A percentile compares a stretch with the other conserved stretches of the same genome.
phyloP scores from a whole-genome alignment of 1,284 basidiomycete species.

The Porogramme epimiltina region DNA sequence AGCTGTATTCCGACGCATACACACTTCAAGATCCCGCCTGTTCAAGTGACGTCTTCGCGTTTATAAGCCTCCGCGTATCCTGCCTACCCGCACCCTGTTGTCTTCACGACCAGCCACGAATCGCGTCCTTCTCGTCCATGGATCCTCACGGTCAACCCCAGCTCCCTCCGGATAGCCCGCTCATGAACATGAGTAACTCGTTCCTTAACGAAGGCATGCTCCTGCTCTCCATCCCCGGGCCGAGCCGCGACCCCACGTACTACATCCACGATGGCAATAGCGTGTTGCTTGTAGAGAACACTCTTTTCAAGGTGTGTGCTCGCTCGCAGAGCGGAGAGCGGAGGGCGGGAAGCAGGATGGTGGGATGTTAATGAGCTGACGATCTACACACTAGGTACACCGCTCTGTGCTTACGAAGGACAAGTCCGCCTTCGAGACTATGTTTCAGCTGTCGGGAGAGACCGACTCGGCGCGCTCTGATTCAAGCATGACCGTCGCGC shows the following conservation, averaged over 20 bases:
- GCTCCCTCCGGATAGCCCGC: slow-evolving; percentile 33
- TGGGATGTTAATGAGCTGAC: too few relatives aligned
- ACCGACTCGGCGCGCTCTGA: slow-evolving; percentile 34
- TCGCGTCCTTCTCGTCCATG: slow-evolving; percentile 15
- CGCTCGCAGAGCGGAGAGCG: too few relatives aligned
- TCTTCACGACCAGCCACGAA: not conserved
- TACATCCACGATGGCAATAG: slow-evolving; percentile 64
- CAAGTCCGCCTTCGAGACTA: slow-evolving; percentile 38
- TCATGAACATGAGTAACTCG: slow-evolving; percentile 36
- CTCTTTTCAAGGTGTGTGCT: slow-evolving; percentile 60
- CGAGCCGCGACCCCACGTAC: slow-evolving; percentile 39
- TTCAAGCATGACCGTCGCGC: slow-evolving; percentile 30
- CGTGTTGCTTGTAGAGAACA: slow-evolving; percentile 57
- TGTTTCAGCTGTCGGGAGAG: slow-evolving; percentile 38
- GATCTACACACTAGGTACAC: slow-evolving; percentile 28
- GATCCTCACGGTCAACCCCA: slow-evolving; percentile 27
- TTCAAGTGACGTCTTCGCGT: not conserved
- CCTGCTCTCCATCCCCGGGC: slow-evolving; percentile 35
- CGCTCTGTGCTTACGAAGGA: slow-evolving; percentile 36
- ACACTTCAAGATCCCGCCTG: not conserved
- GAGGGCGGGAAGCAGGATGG: too few relatives aligned
- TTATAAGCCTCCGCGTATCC: not conserved
- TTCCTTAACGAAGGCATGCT: slow-evolving; percentile 37
- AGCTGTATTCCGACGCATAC: not conserved
- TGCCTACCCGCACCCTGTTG: not conserved